Base-by-base conservation (phyloP, 1,139 yeast genomes). In the Debaryomyces singareniensis region DNA sequence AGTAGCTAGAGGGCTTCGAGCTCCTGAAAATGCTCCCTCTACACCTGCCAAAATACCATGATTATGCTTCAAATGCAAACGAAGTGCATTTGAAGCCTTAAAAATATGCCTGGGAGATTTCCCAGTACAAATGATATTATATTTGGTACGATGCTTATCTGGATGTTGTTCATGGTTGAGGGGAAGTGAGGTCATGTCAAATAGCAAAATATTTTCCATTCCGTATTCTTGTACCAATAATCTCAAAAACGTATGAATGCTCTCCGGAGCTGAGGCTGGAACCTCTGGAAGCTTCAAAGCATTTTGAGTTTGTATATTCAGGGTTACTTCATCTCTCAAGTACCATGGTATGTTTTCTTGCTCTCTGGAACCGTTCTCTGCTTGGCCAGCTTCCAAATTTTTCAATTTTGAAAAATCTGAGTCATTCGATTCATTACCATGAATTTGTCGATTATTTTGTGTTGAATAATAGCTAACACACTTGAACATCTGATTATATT, bases 101-200 rank as follows among this genome's bases (percentile, higher is more conserved):
- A 70, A 78, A 15, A 86, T 59, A 55, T 89, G 97, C 38, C 74
- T 78, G 26, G 76, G 74, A 16, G 91, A 78, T 47, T 79, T 81
- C 2, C 95, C 96, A 0, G 93, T 71, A n/a, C 78, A 72, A 2
- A 89, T 57, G 4, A 87, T 56, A 59, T 82, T 72, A 44, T 65
- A 77, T 3, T 68, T 57, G 24, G 67, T 62, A 3, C 53, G 46
- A 29, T 53, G 58, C 28, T 57, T 55, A 25, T 46, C 44, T 15
- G 47, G 39, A 31, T 55, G 48, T 30, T 64, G 69, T 3, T 70
- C 68, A 28, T 68, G 71, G 5, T 57, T 52, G 18, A 26, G n/a
- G 5, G 61, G 62, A 25, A 67, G 53, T 6, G 29, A 25, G 2
- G 51, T 43, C 35, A 64, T 40, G 36, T 67, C 95, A 42, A 82